Base-by-base conservation (phyloP, 768 basidiomycete genomes). In the Suillus hirtellus region DNA sequence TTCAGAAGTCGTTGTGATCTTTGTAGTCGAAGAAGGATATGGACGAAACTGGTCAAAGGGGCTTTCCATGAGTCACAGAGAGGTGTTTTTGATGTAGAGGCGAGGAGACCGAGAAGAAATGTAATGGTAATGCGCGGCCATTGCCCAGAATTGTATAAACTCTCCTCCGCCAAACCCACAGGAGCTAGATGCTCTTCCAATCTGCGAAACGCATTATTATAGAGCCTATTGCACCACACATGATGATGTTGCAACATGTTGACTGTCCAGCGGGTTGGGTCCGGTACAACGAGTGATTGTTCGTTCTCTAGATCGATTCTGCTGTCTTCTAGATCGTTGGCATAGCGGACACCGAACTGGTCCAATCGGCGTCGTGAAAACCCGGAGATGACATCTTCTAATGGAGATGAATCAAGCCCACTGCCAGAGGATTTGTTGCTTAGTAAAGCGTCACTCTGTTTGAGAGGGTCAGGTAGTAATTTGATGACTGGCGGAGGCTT, bases 101-200 rank as follows among this genome's bases (percentile, higher is more conserved):
- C 69, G 50, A 80, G 67, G 4, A 65, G 62, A 21, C 63, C 61
- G 6, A 81, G 69, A 10, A 80, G 66, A 43, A 67, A 61, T 52
- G 68, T 72, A 1, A 61, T 52, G 4, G 75, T 75, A 21, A 78
- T 62, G 42, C 73, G 70, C 1, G 80, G 80, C 79, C 79, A 80
- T 61, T 74, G 67, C 14, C 70, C 69, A 19, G 70, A 67, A 11
- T 27, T 37, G 40, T 27, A n/a, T 17, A 70, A 31, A 11, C 68
- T 64, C 1, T 62, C 38, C 44, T 71, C 72, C 11, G 59, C 54
- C 2, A 31, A 43, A 35, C 24, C 60, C 14, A 10, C 35, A 2
- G 70, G 67, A 70, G 9, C 68, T 67, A 66, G 62, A 44, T 21
- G 11, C 5, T 62, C 52, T 27, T 54, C 56, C 46, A 70, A 44